Conservation (phyloP, 2,329 filamentous ascomycete species). For the Emmonsia crescens region DNA sequence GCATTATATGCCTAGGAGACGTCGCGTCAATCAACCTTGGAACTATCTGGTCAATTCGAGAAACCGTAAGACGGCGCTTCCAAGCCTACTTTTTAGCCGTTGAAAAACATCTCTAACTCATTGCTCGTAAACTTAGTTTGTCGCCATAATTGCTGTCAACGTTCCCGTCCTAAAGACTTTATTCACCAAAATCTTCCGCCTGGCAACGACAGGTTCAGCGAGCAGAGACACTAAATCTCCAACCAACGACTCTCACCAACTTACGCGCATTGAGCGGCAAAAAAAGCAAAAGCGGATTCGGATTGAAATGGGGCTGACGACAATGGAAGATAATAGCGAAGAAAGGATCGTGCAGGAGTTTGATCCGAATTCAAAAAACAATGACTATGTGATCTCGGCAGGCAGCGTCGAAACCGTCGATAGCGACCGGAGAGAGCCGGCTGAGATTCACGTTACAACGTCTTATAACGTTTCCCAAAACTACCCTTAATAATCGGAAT, state of each 20-base stretch:
- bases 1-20: conserved; percentile 27
- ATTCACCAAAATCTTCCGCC: conserved; percentile 21
- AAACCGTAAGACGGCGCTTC: conserved; percentile 24
- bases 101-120: not conserved
- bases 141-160: conserved; percentile 36
- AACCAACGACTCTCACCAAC: conserved; percentile 1
- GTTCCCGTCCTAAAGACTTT: conserved; percentile 34
- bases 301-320: conserved; percentile 5
- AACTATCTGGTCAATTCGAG: conserved; percentile 36
- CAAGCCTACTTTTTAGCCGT: not conserved
- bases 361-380: conserved; percentile 3
- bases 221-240: not conserved
- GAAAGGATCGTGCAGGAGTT: conserved; percentile 4
- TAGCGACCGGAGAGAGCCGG: conserved; percentile 2
- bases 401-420: conserved; percentile 6
- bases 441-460: conserved; percentile 15
- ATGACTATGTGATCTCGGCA: conserved; percentile 2
- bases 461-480: conserved; percentile 14
- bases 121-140: conserved; percentile 23
- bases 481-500: not conserved
- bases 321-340: conserved; percentile 6
- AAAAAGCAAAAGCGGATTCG: conserved; percentile 4
- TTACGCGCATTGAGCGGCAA: conserved; percentile 3
- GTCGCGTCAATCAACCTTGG: conserved; percentile 29
- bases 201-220: conserved; percentile 6